Base-by-base conservation (phyloP, 371 early-diverging fungal species). In the Zopfochytrium polystomum region DNA sequence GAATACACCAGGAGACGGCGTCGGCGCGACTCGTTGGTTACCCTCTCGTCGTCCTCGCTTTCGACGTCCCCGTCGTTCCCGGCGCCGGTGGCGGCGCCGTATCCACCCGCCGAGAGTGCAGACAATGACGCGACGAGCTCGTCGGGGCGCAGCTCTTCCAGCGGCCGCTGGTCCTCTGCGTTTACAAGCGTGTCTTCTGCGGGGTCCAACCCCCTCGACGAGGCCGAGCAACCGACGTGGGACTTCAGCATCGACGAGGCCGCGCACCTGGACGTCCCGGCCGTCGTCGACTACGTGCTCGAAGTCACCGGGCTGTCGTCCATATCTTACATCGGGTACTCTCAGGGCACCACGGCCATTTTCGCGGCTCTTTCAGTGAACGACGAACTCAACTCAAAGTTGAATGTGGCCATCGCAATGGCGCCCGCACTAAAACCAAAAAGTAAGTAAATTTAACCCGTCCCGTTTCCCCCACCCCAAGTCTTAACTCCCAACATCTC, bases 341-440 rank as follows among this genome's bases (percentile, higher is more conserved):
- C 91, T 20, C 95, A 95, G 70, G 95, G 95, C 47, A 90, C 93
- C 3, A 87, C 93, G 9, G 85, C 87, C 60, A 85, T 85, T 34
- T 91, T 96, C 71, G 90, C 91, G 42, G 87, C 90, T 5, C 79
- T 95, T 30, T 86, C 91, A 25, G 74, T 90, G 55, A 85, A 85
- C 65, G 84, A 83, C 5, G 69, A 76, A 7, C 73, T 96, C 44
- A 90, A 92, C 70, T 68, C 80, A 35, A 86, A 90, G 62, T 72
- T 96, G 63, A 86, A 87, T 42, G 69, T 86, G 15, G 90, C 93
- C 60, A 86, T 94, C 59, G 93, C 90, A 0, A 71, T 96, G 46
- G 94, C 95, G 2, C 94, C 96, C 2, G 91, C 93, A 18, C 86
- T 90, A 13, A 91, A 88, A 1, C 95, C 96, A 5, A 80, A 75